Evolutionary conservation across 148 eudicot genomes (phyloP), one percentile per base, ranked within the genome.

Genomic region (Cornus florida): DNA sequence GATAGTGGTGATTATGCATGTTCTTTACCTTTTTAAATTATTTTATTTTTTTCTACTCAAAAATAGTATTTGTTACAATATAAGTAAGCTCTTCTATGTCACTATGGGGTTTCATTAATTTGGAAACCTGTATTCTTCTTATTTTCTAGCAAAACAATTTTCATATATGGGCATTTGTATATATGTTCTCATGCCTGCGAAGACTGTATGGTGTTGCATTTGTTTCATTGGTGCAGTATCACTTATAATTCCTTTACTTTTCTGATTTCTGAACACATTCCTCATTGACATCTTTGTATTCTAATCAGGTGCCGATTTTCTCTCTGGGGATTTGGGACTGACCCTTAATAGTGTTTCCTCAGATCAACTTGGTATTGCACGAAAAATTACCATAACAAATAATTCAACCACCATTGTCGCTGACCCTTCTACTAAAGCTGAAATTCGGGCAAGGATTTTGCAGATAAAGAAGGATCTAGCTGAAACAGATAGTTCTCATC

Each of bases 401-500:
- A 87, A 80, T 73, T 83, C 87, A 73, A 96, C 99, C 35, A 93
- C 97, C 67, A 89, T 96, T 79, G 88, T 96, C 46, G 91, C 97
- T 32, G 95, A 93, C 78, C 91, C 88, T 75, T 91, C 97, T 32
- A 92, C 83, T n/a, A 90, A 91, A 88, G 89, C 89, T 80, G 99
- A 96, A 88, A 86, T 96, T 80, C 91, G 85, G 78, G 98, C 99
- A 66, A 88, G 99, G 83, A 85, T 96, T 79, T 82, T 76, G 82
- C 95, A 96, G 89, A 89, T 95, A 79, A 95, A 95, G 90, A 95
- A 90, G 87, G 97, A 93, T 88, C 89, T 95, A 79, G 88, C 92
- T 50, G 91, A 89, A 80, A 84, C 93, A 70, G 95, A 92, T 76
- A 92, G 77, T 75, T 69, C 86, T 81, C 77, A 77, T 79, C 38